These are phyloP conservation scores for Phytopythium ostracodes DNA, from an alignment of 352 stramenopile genomes.

Conservation along the genomic window DNA sequence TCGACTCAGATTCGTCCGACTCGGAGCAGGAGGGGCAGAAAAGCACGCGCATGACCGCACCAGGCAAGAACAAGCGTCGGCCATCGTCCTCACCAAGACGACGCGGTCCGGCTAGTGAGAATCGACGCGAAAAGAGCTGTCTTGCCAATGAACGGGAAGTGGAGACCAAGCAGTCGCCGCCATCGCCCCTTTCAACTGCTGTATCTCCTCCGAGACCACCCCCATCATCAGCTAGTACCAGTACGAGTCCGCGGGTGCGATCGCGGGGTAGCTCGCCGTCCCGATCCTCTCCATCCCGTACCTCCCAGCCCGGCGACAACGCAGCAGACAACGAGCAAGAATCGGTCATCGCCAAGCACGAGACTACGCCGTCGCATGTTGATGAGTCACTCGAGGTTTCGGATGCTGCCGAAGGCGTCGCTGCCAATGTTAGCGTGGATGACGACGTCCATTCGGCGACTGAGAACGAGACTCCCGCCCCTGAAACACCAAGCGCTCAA, in stretches of 20 bases:
- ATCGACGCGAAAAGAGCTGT: not conserved
- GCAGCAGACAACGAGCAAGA: not conserved
- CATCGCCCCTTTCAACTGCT: not conserved
- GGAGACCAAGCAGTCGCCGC: not conserved
- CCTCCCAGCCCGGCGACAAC: not conserved
- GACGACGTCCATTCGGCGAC: not conserved
- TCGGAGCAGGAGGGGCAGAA: slow-evolving; percentile 23
- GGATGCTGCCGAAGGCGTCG: not conserved
- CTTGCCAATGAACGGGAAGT: not conserved
- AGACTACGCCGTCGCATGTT: not conserved
- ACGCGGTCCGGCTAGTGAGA: not conserved
- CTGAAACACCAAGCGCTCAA: not conserved
- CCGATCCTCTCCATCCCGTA: not conserved
- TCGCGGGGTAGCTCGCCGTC: not conserved
- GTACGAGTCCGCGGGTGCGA: not conserved
- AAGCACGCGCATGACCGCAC: not conserved
- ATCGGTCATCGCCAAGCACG: not conserved
- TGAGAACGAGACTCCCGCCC: not conserved
- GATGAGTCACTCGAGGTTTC: not conserved
- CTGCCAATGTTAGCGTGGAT: not conserved
- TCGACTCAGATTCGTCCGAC: slow-evolving; percentile 62
- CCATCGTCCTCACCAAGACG: not conserved
- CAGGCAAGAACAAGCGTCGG: not conserved
- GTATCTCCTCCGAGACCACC: not conserved
- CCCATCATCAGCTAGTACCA: not conserved